These are phyloP conservation scores for Microglena sp. DNA, from an alignment of 139 green algal species.

Conservation along the genomic window DNA sequence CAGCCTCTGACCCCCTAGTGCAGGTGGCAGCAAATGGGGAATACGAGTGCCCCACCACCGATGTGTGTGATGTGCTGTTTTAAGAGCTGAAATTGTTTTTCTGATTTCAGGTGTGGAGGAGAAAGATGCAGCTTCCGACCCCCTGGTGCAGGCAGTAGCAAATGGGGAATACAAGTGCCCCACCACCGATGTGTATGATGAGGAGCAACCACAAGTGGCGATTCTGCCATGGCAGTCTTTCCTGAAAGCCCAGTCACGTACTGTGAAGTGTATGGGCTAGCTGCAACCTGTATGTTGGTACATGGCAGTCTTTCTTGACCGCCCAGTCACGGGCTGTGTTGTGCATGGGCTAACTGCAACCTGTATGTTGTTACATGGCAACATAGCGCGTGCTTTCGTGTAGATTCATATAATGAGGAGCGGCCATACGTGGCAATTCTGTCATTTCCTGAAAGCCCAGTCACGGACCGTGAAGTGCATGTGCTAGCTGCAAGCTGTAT, in stretches of 20 bases:
- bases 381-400: no score
- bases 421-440: constrained; percentile 12
- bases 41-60: no score
- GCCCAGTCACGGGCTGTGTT: no score
- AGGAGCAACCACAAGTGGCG: constrained; percentile 6
- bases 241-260: not conserved
- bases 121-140: not conserved
- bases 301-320: no score
- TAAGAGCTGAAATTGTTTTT: no score
- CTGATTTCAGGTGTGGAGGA: no score
- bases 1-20: no score
- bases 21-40: no score
- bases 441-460: constrained; percentile 3
- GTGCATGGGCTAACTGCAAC: no score
- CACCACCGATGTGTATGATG: constrained; percentile 20
- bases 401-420: constrained; percentile 15
- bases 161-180: constrained; percentile 7
- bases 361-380: no score
- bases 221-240: constrained; percentile 18
- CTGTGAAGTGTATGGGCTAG: constrained; percentile 23
- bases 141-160: not conserved
- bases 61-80: no score
- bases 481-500: constrained; percentile 4
- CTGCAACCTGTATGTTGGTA: no score
- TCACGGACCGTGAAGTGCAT: constrained; percentile 19